Evolutionary conservation across 2,329 filamentous ascomycete genomes (phyloP), one percentile per base, ranked within the genome.

Genomic region (Fusarium stilboides): DNA sequence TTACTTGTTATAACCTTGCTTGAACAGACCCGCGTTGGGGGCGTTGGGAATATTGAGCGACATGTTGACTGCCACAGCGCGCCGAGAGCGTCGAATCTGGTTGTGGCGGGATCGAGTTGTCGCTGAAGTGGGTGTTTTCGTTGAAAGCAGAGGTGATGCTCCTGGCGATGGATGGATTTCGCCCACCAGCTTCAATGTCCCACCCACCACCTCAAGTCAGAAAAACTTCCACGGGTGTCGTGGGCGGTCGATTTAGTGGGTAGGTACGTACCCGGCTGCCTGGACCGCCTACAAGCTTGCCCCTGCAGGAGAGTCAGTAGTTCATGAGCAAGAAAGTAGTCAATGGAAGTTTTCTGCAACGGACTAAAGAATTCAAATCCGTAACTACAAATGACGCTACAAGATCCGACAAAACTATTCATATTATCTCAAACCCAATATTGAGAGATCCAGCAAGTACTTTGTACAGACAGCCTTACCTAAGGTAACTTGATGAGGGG

Each of bases 41-140:
- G 96, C 95, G 81, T 90, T 93, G 70, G 96, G 96, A 79, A 99
- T 97, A 79, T 94, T 93, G 80, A 99, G 90, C 83, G 96, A 99
- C 96, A 99, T 98, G 75, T 72, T 78, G 76, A 56, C 63, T 55
- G 61, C 69, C 69, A 73, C 64, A 65, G 57, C 58, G 52, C 57
- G 63, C 44, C 57, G 58, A 20, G 51, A 51, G 62, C 65, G 56
- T 59, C 56, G 20, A 43, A 36, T 59, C 42, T 57, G 44, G 49
- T 54, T 67, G 70, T 74, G 68, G 70, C 52, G 44, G 57, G 57
- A 63, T 73, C 56, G 58, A 51, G 61, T 66, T 40, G 57, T 61
- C 61, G 59, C 58, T 37, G 53, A 34, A 52, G 60, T 61, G 46
- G 46, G 51, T 59, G 62, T 72, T 64, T 70, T 40, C 22, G 65